Evolutionary conservation across 176 grass and related monocot genomes (phyloP).

Genomic region (Lolium multiflorum): DNA sequence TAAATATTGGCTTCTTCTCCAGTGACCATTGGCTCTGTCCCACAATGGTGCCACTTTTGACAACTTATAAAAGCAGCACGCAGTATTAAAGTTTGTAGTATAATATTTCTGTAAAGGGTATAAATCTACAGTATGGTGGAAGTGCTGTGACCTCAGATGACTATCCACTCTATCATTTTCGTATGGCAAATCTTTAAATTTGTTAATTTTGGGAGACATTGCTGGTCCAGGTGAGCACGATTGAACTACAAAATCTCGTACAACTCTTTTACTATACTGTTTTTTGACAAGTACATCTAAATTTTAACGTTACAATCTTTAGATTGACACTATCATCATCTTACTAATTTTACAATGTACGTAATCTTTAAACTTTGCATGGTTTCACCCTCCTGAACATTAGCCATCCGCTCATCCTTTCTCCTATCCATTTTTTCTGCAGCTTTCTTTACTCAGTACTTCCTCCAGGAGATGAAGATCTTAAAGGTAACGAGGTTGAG

Average conservation of each 20-base stretch:
- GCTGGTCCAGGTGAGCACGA: background rate
- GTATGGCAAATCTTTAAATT: background rate
- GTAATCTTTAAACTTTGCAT: background rate
- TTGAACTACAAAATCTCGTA: background rate
- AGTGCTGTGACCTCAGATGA: background rate
- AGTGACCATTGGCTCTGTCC: background rate
- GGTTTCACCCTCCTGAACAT: background rate
- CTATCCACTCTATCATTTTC: background rate
- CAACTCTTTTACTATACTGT: background rate
- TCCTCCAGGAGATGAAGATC: constrained; percentile 86
- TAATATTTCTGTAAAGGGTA: constrained; percentile 4
- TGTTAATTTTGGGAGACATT: constrained; percentile 11
- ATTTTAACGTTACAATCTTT: background rate
- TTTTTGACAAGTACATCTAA: background rate
- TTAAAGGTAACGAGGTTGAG: constrained; percentile 89
- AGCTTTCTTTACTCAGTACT: constrained; percentile 93
- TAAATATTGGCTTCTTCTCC: background rate
- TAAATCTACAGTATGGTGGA: background rate
- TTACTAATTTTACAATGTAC: constrained; percentile 7
- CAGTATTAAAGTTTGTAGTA: constrained; percentile 13
- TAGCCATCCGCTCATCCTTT: constrained; percentile 41
- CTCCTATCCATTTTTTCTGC: constrained; percentile 47
- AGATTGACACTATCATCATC: background rate
- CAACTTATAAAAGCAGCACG: background rate
- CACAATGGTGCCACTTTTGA: background rate